A percentile compares a stretch with the other conserved stretches of the same genome.
These are phyloP conservation scores for Cytospora piceae DNA, from an alignment of 2,329 filamentous ascomycete species.

Conservation along the genomic window DNA sequence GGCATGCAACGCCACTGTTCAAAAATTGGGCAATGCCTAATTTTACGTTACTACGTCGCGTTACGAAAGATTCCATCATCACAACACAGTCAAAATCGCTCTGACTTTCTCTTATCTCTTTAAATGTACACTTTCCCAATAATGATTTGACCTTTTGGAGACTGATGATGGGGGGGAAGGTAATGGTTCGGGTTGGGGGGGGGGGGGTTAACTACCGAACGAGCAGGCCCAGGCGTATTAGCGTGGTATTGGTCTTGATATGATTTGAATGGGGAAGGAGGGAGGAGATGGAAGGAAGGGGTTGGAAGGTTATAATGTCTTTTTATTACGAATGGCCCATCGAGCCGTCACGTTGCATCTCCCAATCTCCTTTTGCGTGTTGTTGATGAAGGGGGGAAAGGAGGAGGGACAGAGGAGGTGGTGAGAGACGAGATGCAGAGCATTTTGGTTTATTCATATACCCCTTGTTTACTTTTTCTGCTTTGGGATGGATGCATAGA, in stretches of 20 bases:
- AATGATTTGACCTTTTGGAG: background rate
- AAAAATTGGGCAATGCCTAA: constrained; percentile 19
- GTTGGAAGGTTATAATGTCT: background rate
- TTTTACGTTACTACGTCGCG: constrained; percentile 5
- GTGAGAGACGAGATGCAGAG: background rate
- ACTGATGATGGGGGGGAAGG: background rate
- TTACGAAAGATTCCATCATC: constrained; percentile 9
- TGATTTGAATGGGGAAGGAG: background rate
- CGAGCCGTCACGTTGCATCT: background rate
- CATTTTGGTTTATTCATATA: constrained; percentile 20
- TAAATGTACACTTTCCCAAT: background rate
- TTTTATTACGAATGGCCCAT: constrained; percentile 5
- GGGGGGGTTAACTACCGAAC: background rate
- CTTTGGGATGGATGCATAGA: constrained; percentile 9
- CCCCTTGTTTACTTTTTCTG: constrained; percentile 18
- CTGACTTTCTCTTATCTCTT: background rate
- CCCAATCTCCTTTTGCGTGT: background rate
- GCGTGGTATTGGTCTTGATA: constrained; percentile 4
- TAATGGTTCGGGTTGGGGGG: background rate
- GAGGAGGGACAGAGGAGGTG: background rate
- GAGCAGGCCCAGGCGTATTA: background rate
- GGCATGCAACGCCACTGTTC: constrained; percentile 5
- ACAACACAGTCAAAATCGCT: constrained; percentile 9
- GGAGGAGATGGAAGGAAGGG: background rate
- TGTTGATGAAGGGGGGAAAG: background rate